phyloP scores from a whole-genome alignment of 129 eudicot genomes.

The Saposhnikovia divaricata region DNA sequence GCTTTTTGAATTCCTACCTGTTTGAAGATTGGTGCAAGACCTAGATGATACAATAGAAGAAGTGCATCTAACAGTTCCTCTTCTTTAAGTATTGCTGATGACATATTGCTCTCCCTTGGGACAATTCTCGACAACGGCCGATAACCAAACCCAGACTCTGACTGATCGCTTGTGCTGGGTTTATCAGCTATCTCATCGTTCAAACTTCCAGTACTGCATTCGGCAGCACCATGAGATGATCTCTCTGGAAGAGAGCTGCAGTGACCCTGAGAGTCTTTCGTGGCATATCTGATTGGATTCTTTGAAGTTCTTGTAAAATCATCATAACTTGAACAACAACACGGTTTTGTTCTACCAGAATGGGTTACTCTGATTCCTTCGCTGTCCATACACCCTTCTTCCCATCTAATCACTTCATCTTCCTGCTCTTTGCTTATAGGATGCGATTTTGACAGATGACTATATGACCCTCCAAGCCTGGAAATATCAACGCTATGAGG shows the following conservation, averaged over 20 bases:
- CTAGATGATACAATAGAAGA: conserved; percentile 87
- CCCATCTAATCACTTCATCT: conserved; percentile 86
- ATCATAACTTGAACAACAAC: conserved; percentile 88
- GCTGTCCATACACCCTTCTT: conserved; percentile 92
- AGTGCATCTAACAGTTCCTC: conserved; percentile 96
- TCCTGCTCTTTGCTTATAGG: conserved; percentile 49
- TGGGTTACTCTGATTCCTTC: conserved; percentile 67
- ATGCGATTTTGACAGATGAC: conserved; percentile 53
- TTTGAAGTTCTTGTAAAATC: conserved; percentile 45
- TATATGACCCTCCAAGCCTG: conserved; percentile 86
- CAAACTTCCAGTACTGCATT: conserved; percentile 69
- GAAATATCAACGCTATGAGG: conserved; percentile 76
- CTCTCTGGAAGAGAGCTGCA: conserved; percentile 75
- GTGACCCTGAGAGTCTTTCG: conserved; percentile 65
- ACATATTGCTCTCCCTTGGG: conserved; percentile 45
- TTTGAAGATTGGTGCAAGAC: conserved; percentile 90
- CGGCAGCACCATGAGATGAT: conserved; percentile 85
- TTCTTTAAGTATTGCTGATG: conserved; percentile 78
- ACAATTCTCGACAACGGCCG: conserved; percentile 61
- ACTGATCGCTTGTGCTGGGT: conserved; percentile 95
- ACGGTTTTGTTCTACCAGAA: conserved; percentile 56
- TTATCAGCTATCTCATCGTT: conserved; percentile 88
- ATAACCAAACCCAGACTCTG: conserved; percentile 68
- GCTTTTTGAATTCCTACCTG: conserved; percentile 40
- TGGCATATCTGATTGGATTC: conserved; percentile 41